Evolutionary conservation across 2,329 filamentous ascomycete genomes (phyloP), one percentile per base, ranked within the genome.

Genomic region (Microdochium bolleyi): DNA sequence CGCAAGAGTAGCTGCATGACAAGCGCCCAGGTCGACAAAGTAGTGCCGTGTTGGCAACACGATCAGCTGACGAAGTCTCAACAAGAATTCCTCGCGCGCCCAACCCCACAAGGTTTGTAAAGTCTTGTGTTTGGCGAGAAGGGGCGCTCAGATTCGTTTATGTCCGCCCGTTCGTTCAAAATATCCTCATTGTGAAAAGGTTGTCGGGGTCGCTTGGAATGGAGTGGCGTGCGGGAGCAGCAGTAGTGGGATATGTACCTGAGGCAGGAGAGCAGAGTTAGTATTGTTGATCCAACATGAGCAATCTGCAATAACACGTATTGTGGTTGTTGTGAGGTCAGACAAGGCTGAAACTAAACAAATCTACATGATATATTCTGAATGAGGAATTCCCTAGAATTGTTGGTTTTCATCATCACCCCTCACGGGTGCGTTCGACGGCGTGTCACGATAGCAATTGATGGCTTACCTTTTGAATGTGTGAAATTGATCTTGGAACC

Each of bases 151-250:
- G 74, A 73, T 77, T 81, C 78, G 70, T 73, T 80, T 82, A 80
- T 83, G 80, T 83, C 80, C 80, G 80, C 80, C 80, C 80, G 80
- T 83, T 83, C 80, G 80, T 83, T 82, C 80, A 83, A 82, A 70
- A 70, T 71, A 78, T 83, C 80, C 73, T 84, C 80, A 83, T 77
- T 63, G 57, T 46, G 22, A 49, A 51, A 46, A 48, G 64, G 56
- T 55, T 50, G 54, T 52, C 49, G 52, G 56, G 38, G 50, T 51
- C 52, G 54, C 44, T 51, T 49, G 41, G 30, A 14, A 38, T 3
- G 13, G 19, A 7, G 19, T 19, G 22, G 41, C 14, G 41, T 19
- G 19, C 41, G 41, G 5, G 41, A 22, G 27, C 27, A 30, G 27
- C 27, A 24, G 4, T 5, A 46, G 41, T 46, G 41, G n/a, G 22